Percentiles rank a stretch among this genome's conserved stretches.
Evolutionary conservation across 2,329 filamentous ascomycete genomes (phyloP).

Genomic region (Macrophomina tecta): DNA sequence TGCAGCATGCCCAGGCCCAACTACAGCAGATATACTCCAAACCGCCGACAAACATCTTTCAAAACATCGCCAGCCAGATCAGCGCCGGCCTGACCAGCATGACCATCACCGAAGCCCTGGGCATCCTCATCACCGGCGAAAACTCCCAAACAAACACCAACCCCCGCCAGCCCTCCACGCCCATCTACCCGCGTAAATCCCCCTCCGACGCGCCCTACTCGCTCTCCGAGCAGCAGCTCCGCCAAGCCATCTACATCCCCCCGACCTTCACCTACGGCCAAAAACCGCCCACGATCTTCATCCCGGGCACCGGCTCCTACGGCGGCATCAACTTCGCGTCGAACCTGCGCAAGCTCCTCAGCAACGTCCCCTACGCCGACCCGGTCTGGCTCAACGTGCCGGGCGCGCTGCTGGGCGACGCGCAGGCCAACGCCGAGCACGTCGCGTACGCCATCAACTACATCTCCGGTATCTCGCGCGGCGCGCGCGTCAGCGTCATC

Average conservation of each 20-base stretch:
- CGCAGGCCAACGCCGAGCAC: constrained; percentile 60
- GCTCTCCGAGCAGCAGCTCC: constrained; percentile 53
- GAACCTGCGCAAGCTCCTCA: constrained; percentile 59
- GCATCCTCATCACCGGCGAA: constrained; percentile 30
- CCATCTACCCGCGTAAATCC: constrained; percentile 48
- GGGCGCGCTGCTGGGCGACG: constrained; percentile 53
- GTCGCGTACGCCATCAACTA: constrained; percentile 66
- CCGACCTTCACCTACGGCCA: constrained; percentile 54
- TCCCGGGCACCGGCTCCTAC: constrained; percentile 60
- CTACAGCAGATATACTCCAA: constrained; percentile 31
- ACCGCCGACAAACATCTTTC: constrained; percentile 37
- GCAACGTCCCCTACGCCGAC: constrained; percentile 51
- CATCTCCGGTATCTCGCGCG: constrained; percentile 50
- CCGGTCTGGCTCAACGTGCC: constrained; percentile 65
- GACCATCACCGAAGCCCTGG: constrained; percentile 1
- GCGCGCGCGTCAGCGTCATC: constrained; percentile 52
- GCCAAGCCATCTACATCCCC: constrained; percentile 61
- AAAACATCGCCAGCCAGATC: constrained; percentile 35
- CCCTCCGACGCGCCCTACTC: constrained; percentile 56
- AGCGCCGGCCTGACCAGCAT: constrained; percentile 34
- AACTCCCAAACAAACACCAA: constrained; percentile 40
- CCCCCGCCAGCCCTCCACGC: constrained; percentile 31
- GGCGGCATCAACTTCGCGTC: constrained; percentile 53
- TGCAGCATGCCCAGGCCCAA: constrained; percentile 31
- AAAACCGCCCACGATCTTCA: constrained; percentile 57